A percentile compares a stretch with the other conserved stretches of the same genome.
Evolutionary conservation across 768 basidiomycete genomes (phyloP).

Genomic region (Naganishia kalamii): DNA sequence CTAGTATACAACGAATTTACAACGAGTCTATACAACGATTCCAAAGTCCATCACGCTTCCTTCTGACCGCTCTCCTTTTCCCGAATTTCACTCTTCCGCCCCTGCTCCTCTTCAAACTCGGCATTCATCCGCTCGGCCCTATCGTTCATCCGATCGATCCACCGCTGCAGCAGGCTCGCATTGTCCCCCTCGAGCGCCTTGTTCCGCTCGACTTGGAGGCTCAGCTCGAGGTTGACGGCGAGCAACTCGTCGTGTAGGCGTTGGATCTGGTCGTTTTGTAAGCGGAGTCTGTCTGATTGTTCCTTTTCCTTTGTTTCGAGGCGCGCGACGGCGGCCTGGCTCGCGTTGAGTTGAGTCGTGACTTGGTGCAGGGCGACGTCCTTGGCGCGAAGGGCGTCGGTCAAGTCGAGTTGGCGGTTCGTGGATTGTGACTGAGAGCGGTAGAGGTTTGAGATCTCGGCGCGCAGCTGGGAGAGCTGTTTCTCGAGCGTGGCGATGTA

Average conservation of each 20-base stretch:
- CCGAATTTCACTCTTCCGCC: neutral
- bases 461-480: constrained; percentile 82
- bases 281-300: constrained; percentile 60
- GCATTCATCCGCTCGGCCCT: constrained; percentile 95
- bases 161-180: constrained; percentile 86
- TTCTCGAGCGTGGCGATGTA: constrained; percentile 75
- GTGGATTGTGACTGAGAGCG: constrained; percentile 77
- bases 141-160: constrained; percentile 88
- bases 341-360: constrained; percentile 68
- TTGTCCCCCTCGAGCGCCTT: constrained; percentile 83
- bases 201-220: constrained; percentile 81
- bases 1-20: constrained; percentile 9
- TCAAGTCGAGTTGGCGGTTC: constrained; percentile 90
- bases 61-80: neutral
- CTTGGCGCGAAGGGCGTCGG: constrained; percentile 87
- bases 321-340: neutral
- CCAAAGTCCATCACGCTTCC: neutral
- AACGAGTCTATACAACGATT: neutral
- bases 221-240: constrained; percentile 82
- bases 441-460: constrained; percentile 89
- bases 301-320: constrained; percentile 62
- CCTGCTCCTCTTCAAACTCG: constrained; percentile 48
- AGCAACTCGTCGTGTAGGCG: constrained; percentile 84
- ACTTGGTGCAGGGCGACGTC: constrained; percentile 79
- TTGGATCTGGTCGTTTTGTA: constrained; percentile 63